Base-by-base conservation (phyloP, 2,329 filamentous ascomycete genomes). In the Diplodia sapinea region DNA sequence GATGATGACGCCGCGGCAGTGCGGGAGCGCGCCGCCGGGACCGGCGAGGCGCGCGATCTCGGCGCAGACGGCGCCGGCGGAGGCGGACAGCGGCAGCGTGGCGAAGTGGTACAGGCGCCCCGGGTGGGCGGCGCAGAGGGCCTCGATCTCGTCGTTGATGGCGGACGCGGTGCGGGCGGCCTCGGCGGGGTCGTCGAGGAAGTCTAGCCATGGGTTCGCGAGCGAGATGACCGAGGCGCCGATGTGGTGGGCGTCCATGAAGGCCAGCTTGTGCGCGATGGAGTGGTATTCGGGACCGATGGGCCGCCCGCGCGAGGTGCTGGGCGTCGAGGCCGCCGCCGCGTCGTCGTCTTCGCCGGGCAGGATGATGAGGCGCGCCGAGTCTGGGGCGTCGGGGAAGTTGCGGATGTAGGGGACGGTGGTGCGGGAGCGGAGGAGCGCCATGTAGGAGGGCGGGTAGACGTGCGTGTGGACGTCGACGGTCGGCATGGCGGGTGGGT, bases 121-220 rank as follows among this genome's bases (percentile, higher is more conserved):
- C 0, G 87, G 86, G 68, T 89, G 85, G 57, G 83, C 76, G 6
- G 80, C 82, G 80, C 94, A 97, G 78, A 93, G 89, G 54, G 77
- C 74, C 61, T 93, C 87, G 64, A 97, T 89, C 71, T 94, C 92
- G 71, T 89, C 82, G 77, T 97, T 97, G 77, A 96, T 89, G 0
- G 82, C 83, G 65, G 80, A 75, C 0, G 92, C 92, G 59, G 23
- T 26, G 23, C 23, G 23, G 23, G 89, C 88, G 36, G 79, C 76
- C 1, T 85, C 86, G 0, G 91, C 91, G 71, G 89, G 86, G 4
- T 82, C 77, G 0, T 87, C 76, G 0, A 97, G 80, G 75, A 96
- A 97, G 79, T 97, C 94, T 2, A 97, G 85, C 94, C 94, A 97
- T 0, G 94, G 94, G 75, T 97, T 97, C 15, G 94, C 94, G 26